A percentile compares a stretch with the other conserved stretches of the same genome.
Evolutionary conservation across 208 protist species (phyloP).

Genomic region (Leishmania lainsoni): DNA sequence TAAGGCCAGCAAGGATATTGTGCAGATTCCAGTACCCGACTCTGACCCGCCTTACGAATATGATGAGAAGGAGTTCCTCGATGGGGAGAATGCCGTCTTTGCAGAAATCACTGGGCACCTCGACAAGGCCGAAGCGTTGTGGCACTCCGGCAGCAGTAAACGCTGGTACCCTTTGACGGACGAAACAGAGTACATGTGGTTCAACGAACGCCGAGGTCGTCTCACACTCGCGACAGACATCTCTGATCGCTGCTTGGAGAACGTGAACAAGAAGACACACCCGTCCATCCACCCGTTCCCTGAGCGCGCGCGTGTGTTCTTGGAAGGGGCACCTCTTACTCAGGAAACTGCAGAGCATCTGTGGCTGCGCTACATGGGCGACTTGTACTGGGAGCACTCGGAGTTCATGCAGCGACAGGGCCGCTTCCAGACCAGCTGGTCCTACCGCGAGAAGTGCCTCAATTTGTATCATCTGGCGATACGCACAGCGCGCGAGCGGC

Average conservation of each 20-base stretch:
- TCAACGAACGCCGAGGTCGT: constrained; percentile 86
- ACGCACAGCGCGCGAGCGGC: constrained; percentile 75
- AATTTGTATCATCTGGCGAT: constrained; percentile 85
- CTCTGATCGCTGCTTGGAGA: constrained; percentile 86
- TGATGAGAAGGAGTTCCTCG: constrained; percentile 88
- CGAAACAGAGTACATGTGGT: constrained; percentile 93
- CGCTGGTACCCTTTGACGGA: constrained; percentile 90
- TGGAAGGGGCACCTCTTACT: constrained; percentile 85
- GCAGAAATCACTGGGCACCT: constrained; percentile 79
- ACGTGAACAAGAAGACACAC: constrained; percentile 91
- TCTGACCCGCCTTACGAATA: constrained; percentile 84
- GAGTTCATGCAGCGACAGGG: constrained; percentile 84
- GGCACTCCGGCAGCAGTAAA: constrained; percentile 80
- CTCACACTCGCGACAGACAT: constrained; percentile 82
- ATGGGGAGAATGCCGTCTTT: constrained; percentile 84
- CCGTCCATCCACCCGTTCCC: constrained; percentile 91
- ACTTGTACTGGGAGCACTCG: constrained; percentile 88
- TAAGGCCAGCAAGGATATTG: constrained; percentile 71
- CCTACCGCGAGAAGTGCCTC: constrained; percentile 79
- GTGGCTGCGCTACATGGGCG: constrained; percentile 91
- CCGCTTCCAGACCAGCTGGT: constrained; percentile 67
- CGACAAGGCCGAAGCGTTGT: constrained; percentile 83
- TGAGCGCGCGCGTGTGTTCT: constrained; percentile 76
- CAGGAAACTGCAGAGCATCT: constrained; percentile 91
- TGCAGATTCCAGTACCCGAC: constrained; percentile 88